A percentile compares a stretch with the other conserved stretches of the same genome.
These are phyloP conservation scores for Abrus precatorius DNA, from an alignment of 306 rosid species.

Conservation along the genomic window DNA sequence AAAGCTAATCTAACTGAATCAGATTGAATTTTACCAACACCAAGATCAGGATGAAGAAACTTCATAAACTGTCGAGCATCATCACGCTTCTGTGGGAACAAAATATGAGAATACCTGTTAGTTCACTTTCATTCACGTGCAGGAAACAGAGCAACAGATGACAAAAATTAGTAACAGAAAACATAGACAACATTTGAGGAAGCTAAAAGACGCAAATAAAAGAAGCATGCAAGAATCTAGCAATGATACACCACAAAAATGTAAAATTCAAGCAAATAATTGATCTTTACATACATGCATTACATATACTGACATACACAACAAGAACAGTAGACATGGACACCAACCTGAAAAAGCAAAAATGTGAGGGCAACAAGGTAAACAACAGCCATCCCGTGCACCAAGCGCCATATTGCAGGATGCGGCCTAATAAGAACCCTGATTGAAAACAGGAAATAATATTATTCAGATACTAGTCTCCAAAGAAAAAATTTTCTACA, in stretches of 20 bases:
- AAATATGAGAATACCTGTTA: constrained; percentile 37
- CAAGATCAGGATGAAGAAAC: constrained; percentile 98
- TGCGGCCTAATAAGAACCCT: constrained; percentile 98
- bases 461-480: constrained; percentile 39
- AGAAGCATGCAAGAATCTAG: constrained; percentile 3
- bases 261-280: neutral
- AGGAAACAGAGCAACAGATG: constrained; percentile 22
- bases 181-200: neutral
- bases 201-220: constrained; percentile 33
- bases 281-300: constrained; percentile 1
- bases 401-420: constrained; percentile 99
- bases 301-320: neutral
- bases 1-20: constrained; percentile 38
- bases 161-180: constrained; percentile 15
- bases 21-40: constrained; percentile 75
- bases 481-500: neutral
- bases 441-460: constrained; percentile 46
- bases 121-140: constrained; percentile 35
- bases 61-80: constrained; percentile 98
- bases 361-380: constrained; percentile 94
- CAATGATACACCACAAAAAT: constrained; percentile 17
- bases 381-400: constrained; percentile 98
- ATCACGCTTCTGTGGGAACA: constrained; percentile 77
- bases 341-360: constrained; percentile 94
- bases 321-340: constrained; percentile 19